Base-by-base conservation (phyloP, 1,284 basidiomycete species). In the Leucoagaricus sp. region DNA sequence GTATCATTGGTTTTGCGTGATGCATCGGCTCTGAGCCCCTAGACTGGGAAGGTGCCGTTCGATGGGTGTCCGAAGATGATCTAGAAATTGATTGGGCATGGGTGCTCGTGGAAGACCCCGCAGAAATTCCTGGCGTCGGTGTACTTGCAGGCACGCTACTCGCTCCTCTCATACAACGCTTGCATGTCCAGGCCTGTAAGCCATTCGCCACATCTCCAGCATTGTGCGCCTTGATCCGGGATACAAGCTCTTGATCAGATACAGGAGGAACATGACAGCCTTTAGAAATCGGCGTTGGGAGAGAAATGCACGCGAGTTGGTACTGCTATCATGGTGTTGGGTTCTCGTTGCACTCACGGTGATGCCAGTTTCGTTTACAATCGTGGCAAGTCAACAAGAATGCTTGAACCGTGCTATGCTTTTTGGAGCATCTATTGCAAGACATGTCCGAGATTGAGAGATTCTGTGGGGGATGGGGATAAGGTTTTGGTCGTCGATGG, bases 201-300 rank as follows among this genome's bases (percentile, higher is more conserved):
- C 58, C 58, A 48, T 62, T 60, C 8, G 50, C 25, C 33, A 38
- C 28, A 38, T 62, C 59, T 21, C 53, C 55, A 8, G 42, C 26
- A 31, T 64, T 67, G 33, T 52, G 55, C 5, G 62, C 65, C 13
- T 55, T 65, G 45, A 70, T 64, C 36, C 65, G 64, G 21, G 58
- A 34, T 47, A 71, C 54, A 26, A 72, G 63, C 26, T 67, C 67
- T 3, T 41, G 23, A 54, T 72, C 70, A 12, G 60, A 28, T 10
- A 72, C 64, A 8, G 63, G 63, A 7, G 72, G 72, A 49, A 57
- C 47, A 59, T 72, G 72, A 53, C 69, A 69, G 34, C 70, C 66
- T 71, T 46, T 38, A 56, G 50, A 29, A 13, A 51, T 19, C 10
- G 13, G 36, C 4, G 36, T 44, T 41, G 41, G 56, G 28, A 42